Evolutionary conservation across 805 yeast species (phyloP), one percentile per base, ranked within the genome.

Genomic region (Hanseniaspora osmophila): DNA sequence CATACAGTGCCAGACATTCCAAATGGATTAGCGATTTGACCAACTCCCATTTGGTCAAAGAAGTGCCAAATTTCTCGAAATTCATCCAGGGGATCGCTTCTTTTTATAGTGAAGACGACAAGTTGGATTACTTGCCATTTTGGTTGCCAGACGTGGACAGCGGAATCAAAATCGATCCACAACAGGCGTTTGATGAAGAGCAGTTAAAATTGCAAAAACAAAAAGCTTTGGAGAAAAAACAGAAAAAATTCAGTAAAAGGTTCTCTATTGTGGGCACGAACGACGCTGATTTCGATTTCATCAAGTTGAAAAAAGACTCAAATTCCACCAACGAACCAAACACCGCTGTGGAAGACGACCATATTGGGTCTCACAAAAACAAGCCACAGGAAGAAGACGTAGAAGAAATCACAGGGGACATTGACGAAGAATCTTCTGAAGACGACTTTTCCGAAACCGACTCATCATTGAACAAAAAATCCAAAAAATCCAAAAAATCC

Each of bases 1-100:
- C 61, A 11, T 58, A 59, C 30, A 33, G 52, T 30, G 41, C 53
- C 2, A 80, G 70, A 62, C 76, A 61, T 54, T 73, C 61, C 42
- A 68, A 73, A 47, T 90, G 98, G 98, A 74, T 92, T 51, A 80
- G 79, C 53, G 98, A 90, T 51, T 73, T 90, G 55, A 80, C 85
- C 30, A 77, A 78, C 47, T 75, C 86, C 22, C 88, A 85, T 57
- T 69, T 90, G 54, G 95, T 87, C 42, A 87, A 85, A 59, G 96
- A 87, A 61, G 88, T 90, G 49, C 96, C 96, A 46, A 84, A 84
- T 56, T 90, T 90, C 58, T 84, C 95, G 44, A 85, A 87, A 64
- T 90, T 84, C 60, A 73, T 90, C 53, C 98, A 90, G 61, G 97
- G 97, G 65, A 77, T 87, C 47, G 87, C 96, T 5, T 73, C 86